Evolutionary conservation across 1,284 basidiomycete species (phyloP), one percentile per base, ranked within the genome.

Genomic region (Termitomyces sp.): DNA sequence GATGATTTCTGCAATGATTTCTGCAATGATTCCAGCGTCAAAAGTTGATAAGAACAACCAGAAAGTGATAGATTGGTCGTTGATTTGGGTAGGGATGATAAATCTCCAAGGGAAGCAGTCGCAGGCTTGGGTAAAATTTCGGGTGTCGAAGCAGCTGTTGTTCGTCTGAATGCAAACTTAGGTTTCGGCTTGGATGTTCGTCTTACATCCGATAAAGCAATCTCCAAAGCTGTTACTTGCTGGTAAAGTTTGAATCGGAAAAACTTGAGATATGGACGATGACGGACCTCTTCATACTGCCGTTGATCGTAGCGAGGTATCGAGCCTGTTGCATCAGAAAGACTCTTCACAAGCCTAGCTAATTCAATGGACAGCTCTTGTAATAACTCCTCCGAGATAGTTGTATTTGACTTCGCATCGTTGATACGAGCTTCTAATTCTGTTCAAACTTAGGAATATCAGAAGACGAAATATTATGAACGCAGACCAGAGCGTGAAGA

Each of bases 281-380:
- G 26, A 74, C 84, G 57, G 61, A 90, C 90, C 61, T 73, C 67
- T 62, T 88, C 86, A 62, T 79, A 88, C 61, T 82, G 82, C 56
- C 84, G 76, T 64, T 88, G 88, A 67, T 90, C 88, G 65, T 89
- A 91, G 40, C 78, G 72, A 4, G 90, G 86, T 39, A 92, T 70
- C 54, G 76, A 81, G 2, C 77, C 73, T 6, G 79, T 81, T 5
- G 83, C 85, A 63, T 83, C 84, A 1, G 76, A 73, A 17, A 90
- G 73, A 19, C 71, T 73, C 61, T 84, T 88, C 39, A 80, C 74
- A 47, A 88, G 67, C 57, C 76, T 78, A 4, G 80, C 76, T 30
- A 83, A 65, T 45, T 77, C 75, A 19, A 68, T 58, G 4, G 76
- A 67, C 19, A 81, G 54, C 21, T 64, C 65, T 47, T 76, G 72